phyloP scores from a whole-genome alignment of 1,284 basidiomycete genomes.

The Kalmanozyma brasiliensis region DNA sequence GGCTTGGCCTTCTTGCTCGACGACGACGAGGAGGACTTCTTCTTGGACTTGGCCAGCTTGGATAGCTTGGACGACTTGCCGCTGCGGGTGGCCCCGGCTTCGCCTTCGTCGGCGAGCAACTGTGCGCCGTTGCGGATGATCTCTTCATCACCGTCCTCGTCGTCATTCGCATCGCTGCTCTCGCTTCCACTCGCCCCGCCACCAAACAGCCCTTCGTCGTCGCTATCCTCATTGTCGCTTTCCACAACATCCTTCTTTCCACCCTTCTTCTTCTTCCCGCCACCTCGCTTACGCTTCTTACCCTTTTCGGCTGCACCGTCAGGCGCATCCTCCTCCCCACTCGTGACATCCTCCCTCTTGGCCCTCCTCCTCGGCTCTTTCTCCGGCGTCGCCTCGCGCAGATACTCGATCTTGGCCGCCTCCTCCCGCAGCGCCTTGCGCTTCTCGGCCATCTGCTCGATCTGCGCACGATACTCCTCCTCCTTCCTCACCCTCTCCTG shows the following conservation, averaged over 20 bases:
- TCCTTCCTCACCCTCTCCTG: slow-evolving; percentile 54
- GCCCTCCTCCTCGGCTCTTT: slow-evolving; percentile 39
- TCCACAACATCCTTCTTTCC: slow-evolving; percentile 43
- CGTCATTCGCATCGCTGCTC: slow-evolving; percentile 25
- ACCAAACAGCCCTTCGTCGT: slow-evolving; percentile 39
- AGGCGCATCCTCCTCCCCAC: slow-evolving; percentile 47
- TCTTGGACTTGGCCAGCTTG: slow-evolving; percentile 25
- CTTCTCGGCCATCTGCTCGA: slow-evolving; percentile 60
- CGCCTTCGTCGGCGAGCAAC: slow-evolving; percentile 41
- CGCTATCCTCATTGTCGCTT: slow-evolving; percentile 29
- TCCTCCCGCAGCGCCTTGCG: slow-evolving; percentile 56
- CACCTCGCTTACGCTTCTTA: slow-evolving; percentile 33
- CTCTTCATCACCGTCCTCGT: slow-evolving; percentile 51
- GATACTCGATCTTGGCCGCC: slow-evolving; percentile 59
- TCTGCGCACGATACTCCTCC: slow-evolving; percentile 53
- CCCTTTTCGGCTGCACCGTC: slow-evolving; percentile 34
- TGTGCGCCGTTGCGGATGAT: slow-evolving; percentile 46
- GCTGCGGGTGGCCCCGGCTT: slow-evolving; percentile 12
- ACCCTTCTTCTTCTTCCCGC: slow-evolving; percentile 37
- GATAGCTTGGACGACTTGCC: slow-evolving; percentile 25
- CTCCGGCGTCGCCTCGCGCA: slow-evolving; percentile 49
- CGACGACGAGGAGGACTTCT: slow-evolving; percentile 13
- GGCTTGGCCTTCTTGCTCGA: slow-evolving; percentile 10
- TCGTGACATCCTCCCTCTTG: slow-evolving; percentile 44
- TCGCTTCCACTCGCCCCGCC: slow-evolving; percentile 26